Evolutionary conservation across 768 basidiomycete genomes (phyloP), one percentile per base, ranked within the genome.

Genomic region (Boletus pseudopeckii): DNA sequence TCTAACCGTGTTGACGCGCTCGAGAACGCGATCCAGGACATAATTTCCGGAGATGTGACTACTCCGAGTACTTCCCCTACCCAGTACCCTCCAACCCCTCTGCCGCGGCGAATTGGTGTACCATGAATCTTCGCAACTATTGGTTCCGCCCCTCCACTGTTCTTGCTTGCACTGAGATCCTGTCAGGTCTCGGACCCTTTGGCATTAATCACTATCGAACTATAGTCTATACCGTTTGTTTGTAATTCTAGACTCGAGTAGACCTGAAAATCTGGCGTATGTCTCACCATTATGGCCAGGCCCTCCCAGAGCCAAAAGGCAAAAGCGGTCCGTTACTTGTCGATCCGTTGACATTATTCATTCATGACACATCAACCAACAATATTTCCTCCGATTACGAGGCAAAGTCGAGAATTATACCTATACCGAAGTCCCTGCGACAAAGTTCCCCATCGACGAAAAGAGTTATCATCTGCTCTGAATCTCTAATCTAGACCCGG

Each of bases 1-100:
- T 95, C 93, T 1, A 80, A 82, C 37, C 82, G 94, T 41, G 93
- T 97, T 20, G 93, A 97, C 63, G 82, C 89, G 17, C 77, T 97
- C 30, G 94, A 97, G 66, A 84, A 84, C 17, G 84, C 93, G 11
- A 94, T 97, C 51, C 91, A 94, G 60, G 93, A 96, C 64, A 89
- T 96, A 45, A 93, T 97, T 65, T 90, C 86, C 56, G 84, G 83
- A 28, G 89, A 88, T 54, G 69, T 81, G 15, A 57, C 71, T 34
- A 63, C 75, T 5, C 65, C 75, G 24, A 82, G 77, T 58, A 72
- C 83, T 37, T 88, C 86, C 5, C 85, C 88, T 7, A 77, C 82
- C 4, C 79, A 78, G 30, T 59, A 58, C 34, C 51, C 59, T 32
- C 50, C 48, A n/a, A 58, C 59, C 20, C 72, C 73, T 34, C 68